Base-by-base conservation (phyloP, 1,139 yeast species). In the Yamadazyma songkhlaensis region DNA sequence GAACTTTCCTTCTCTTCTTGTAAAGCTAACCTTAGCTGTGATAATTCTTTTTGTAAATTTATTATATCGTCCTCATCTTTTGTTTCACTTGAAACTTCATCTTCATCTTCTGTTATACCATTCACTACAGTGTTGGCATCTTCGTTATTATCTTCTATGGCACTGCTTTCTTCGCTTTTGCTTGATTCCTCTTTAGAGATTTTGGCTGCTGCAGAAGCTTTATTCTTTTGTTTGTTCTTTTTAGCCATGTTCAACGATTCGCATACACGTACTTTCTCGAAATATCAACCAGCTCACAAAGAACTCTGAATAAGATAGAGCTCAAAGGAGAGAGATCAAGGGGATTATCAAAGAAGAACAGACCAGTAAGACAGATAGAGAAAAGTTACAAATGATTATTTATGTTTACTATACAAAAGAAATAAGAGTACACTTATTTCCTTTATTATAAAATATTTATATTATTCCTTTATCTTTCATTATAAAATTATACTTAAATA, bases 401-500 rank as follows among this genome's bases (percentile, higher is more conserved):
- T 37, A 37, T 37, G 40, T 37, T 37, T 37, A 37, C 35, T 37
- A 37, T 37, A 37, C 40, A 37, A 37, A 37, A 34, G 37, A 37
- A 34, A 37, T 15, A 28, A 32, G 13, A 23, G 24, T 30, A 4
- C 11, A 20, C 38, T 39, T 38, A 40, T 25, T 27, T 11, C 36
- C 31, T 27, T 27, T 24, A 28, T 24, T 34, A 34, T 34, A 40
- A 32, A 27, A 32, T 36, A 38, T 40, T 31, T 42, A 36, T 36
- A 41, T 29, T 30, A 30, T 34, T 22, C 31, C 32, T 28, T 27
- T 29, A 31, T 25, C 25, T 25, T 25, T 35, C 32, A 13, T 30
- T 30, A 27, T 25, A 23, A 29, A 12, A 21, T 13, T 34, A 21
- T n/a, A 24, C 17, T 87, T 90, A 92, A 84, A 92, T 92, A 95